phyloP scores from a whole-genome alignment of 805 yeast genomes.

The Suhomyces tanzawaensis region DNA sequence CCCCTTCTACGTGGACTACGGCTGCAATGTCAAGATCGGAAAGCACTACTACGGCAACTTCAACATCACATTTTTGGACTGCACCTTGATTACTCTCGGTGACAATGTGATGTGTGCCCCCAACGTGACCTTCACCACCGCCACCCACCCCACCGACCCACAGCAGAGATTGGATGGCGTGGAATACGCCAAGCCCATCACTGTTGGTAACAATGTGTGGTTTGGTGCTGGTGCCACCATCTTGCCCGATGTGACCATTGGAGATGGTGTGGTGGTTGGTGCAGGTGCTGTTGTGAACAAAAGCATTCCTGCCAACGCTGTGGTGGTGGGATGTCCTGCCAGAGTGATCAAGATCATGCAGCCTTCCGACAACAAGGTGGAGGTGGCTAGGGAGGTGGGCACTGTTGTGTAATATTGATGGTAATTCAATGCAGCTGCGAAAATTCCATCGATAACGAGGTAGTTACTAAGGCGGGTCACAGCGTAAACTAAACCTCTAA shows the following conservation, averaged over 20 bases:
- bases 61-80: conserved; percentile 54
- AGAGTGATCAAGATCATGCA: conserved; percentile 37
- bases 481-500: no score
- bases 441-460: no score
- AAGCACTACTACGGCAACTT: conserved; percentile 59
- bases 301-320: conserved; percentile 51
- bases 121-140: conserved; percentile 55
- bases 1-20: conserved; percentile 66
- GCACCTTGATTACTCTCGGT: conserved; percentile 60
- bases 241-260: conserved; percentile 66
- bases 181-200: conserved; percentile 58
- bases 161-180: conserved; percentile 37
- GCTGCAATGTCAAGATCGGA: conserved; percentile 58
- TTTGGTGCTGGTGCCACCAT: conserved; percentile 55
- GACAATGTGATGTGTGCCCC: conserved; percentile 63
- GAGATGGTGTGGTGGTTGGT: conserved; percentile 59
- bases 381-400: conserved; percentile 5
- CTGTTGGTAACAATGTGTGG: conserved; percentile 68
- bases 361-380: conserved; percentile 16
- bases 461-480: no score
- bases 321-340: conserved; percentile 67
- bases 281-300: conserved; percentile 67
- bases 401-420: background rate
- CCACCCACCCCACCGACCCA: conserved; percentile 62
- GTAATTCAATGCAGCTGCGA: no score